These are phyloP conservation scores for Fusarium neocosmosporiellum DNA, from an alignment of 2,329 filamentous ascomycete genomes.

Conservation along the genomic window DNA sequence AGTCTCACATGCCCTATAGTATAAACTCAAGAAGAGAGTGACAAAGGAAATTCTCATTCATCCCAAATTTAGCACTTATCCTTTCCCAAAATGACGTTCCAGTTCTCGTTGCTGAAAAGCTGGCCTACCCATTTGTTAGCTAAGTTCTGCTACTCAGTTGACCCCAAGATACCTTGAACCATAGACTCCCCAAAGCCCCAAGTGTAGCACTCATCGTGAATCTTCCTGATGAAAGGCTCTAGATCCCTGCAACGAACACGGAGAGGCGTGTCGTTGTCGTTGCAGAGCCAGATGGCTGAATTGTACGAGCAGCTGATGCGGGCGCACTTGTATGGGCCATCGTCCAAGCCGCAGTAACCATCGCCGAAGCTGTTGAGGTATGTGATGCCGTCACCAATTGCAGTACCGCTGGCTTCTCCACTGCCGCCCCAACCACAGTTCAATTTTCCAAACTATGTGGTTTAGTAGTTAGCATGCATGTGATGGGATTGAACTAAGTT, in stretches of 20 bases:
- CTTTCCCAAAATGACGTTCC: constrained; percentile 6
- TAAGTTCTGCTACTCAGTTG: no score
- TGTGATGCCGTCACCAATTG: not conserved
- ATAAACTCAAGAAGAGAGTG: no score
- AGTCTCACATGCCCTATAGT: no score
- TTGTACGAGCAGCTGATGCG: constrained; percentile 11
- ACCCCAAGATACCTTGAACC: not conserved
- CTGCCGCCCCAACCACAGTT: not conserved
- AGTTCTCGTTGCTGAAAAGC: not conserved
- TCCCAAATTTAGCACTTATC: not conserved
- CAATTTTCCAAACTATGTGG: not conserved
- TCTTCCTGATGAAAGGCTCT: not conserved
- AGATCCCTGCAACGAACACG: not conserved
- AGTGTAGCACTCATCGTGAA: not conserved
- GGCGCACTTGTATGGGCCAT: constrained; percentile 1
- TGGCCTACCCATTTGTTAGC: not conserved
- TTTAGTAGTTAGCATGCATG: not conserved
- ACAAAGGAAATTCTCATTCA: no score
- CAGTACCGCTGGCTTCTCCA: not conserved
- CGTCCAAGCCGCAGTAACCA: not conserved
- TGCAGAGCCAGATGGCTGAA: constrained; percentile 12
- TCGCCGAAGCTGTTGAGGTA: not conserved
- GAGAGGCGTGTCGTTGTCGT: constrained; percentile 1
- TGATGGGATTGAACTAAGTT: not conserved
- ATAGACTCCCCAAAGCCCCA: not conserved